Evolutionary conservation across 2,329 filamentous ascomycete species (phyloP).

Genomic region (Calcarisporium arbuscula): DNA sequence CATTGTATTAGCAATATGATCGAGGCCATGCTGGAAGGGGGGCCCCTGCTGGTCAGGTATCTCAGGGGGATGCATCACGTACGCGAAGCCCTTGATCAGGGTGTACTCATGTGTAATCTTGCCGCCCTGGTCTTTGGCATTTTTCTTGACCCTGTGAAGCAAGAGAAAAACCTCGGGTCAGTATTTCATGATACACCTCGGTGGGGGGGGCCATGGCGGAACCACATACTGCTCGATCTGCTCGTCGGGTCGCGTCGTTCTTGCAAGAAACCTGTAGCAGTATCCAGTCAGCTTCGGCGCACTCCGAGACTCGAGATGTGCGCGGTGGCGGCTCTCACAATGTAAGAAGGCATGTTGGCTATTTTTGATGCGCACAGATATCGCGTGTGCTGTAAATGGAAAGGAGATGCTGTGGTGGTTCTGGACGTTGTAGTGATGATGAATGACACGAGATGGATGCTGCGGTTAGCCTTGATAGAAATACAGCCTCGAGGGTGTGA

Average conservation of each 20-base stretch:
- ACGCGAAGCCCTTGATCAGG: conserved; percentile 92
- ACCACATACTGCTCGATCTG: conserved; percentile 59
- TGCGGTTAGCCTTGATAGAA: no score
- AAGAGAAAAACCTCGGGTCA: not conserved
- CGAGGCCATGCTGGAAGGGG: no score
- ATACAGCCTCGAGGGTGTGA: no score
- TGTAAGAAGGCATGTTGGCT: conserved; percentile 49
- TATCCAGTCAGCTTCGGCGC: conserved; percentile 10
- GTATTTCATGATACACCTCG: not conserved
- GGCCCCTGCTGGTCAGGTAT: no score
- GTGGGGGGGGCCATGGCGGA: not conserved
- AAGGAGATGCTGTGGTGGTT: conserved; percentile 6
- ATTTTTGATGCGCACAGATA: conserved; percentile 7
- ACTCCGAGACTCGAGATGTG: not conserved
- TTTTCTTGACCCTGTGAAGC: conserved; percentile 63
- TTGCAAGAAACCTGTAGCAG: conserved; percentile 71
- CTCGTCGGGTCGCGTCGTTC: conserved; percentile 55
- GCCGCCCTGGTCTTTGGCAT: conserved; percentile 69
- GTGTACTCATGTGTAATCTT: conserved; percentile 78
- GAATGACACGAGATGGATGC: no score
- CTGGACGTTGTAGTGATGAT: conserved; percentile 10
- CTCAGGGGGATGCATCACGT: conserved; percentile 41
- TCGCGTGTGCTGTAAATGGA: conserved; percentile 2
- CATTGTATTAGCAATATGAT: no score
- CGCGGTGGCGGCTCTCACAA: conserved; percentile 31